A percentile compares a stretch with the other conserved stretches of the same genome.
Conservation (phyloP, 192 early-diverging fungal genomes). For the Diversispora epigaea region DNA sequence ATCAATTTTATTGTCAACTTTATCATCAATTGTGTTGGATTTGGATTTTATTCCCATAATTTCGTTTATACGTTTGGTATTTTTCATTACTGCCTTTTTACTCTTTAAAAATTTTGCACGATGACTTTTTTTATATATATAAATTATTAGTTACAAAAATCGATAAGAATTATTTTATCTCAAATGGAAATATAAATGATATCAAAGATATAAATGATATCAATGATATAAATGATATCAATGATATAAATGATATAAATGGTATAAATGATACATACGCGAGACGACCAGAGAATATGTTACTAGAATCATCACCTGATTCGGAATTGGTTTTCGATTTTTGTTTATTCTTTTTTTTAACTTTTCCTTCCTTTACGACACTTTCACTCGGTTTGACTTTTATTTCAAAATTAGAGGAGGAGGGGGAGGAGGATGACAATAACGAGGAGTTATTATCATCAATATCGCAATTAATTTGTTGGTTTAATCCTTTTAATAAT, state of each 20-base stretch:
- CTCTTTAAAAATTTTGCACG: slow-evolving; percentile 38
- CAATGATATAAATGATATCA: background rate
- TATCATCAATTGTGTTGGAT: slow-evolving; percentile 28
- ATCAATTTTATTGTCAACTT: background rate
- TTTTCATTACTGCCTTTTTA: slow-evolving; percentile 50
- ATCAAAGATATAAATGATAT: background rate
- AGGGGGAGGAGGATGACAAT: background rate
- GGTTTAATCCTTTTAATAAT: slow-evolving; percentile 79
- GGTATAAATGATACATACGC: too few species aligned
- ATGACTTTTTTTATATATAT: slow-evolving; percentile 21
- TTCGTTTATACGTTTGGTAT: slow-evolving; percentile 48
- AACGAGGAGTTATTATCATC: background rate
- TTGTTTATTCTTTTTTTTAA: too few species aligned
- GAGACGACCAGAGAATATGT: too few species aligned
- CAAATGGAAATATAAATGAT: background rate
- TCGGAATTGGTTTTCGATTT: too few species aligned
- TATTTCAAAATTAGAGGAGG: background rate
- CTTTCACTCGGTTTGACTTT: background rate
- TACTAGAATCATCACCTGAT: too few species aligned
- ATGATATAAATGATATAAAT: background rate
- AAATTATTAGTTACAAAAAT: background rate
- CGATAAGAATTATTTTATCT: background rate
- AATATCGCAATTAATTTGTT: slow-evolving; percentile 41
- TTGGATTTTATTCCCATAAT: slow-evolving; percentile 57
- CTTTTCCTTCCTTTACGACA: background rate